phyloP scores from a whole-genome alignment of 2,329 filamentous ascomycete genomes.

The Pseudogymnoascus pannorum region DNA sequence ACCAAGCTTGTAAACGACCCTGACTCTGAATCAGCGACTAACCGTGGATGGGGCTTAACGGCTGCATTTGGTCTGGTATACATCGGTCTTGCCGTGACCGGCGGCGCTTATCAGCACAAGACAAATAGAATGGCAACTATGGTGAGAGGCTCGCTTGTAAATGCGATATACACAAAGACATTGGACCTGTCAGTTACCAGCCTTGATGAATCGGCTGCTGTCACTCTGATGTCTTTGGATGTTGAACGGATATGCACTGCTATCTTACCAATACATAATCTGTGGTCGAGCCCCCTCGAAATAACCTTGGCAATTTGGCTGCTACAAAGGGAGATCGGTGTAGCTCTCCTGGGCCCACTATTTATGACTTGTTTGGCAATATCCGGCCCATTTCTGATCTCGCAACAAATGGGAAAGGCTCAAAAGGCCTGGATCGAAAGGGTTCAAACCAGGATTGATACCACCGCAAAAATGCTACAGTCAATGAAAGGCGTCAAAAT shows the following conservation, averaged over 20 bases:
- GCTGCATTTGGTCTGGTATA: slow-evolving; percentile 20
- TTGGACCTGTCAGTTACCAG: slow-evolving; percentile 22
- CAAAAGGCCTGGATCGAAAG: slow-evolving; percentile 18
- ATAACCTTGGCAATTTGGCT: neutral
- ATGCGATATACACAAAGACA: slow-evolving; percentile 24
- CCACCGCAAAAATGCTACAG: slow-evolving; percentile 22
- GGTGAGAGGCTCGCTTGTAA: slow-evolving; percentile 22
- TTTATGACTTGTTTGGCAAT: slow-evolving; percentile 10
- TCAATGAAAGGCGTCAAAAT: slow-evolving; percentile 30
- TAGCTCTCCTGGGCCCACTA: neutral
- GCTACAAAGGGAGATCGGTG: neutral
- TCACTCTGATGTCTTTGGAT: slow-evolving; percentile 27
- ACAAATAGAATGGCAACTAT: slow-evolving; percentile 21
- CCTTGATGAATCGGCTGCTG: slow-evolving; percentile 22
- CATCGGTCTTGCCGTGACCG: slow-evolving; percentile 18
- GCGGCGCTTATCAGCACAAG: slow-evolving; percentile 21
- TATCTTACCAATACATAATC: slow-evolving; percentile 17
- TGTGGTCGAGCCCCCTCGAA: neutral
- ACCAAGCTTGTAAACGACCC: slow-evolving; percentile 14
- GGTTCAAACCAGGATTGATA: slow-evolving; percentile 19
- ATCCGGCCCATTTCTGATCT: slow-evolving; percentile 11
- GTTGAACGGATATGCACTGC: slow-evolving; percentile 28
- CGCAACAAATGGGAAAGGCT: neutral
- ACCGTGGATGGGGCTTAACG: slow-evolving; percentile 18
- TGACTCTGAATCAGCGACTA: slow-evolving; percentile 13